phyloP scores from a whole-genome alignment of 345 rosid species.

The Dovyalis caffra region DNA sequence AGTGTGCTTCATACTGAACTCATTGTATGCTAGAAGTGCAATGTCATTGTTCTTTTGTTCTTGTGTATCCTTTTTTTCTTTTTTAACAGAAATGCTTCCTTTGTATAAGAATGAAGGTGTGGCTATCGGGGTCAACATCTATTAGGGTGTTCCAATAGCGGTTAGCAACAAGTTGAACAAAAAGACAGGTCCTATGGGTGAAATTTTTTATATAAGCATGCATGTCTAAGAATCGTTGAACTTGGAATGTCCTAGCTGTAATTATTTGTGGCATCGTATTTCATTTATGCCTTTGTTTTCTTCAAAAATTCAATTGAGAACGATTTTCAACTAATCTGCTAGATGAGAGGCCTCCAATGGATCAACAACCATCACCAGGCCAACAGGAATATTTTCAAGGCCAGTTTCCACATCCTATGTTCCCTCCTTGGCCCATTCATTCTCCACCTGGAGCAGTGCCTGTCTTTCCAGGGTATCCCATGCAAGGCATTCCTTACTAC shows the following conservation, averaged over 20 bases:
- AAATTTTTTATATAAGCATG: background rate
- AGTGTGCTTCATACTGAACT: background rate
- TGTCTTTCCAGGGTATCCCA: constrained; percentile 77
- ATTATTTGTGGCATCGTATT: background rate
- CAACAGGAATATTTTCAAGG: constrained; percentile 64
- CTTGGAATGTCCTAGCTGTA: constrained; percentile 11
- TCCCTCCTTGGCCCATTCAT: constrained; percentile 84
- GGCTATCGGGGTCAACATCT: background rate
- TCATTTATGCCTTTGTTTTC: constrained; percentile 10
- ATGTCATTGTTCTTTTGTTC: background rate
- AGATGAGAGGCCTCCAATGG: constrained; percentile 57
- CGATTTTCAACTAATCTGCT: constrained; percentile 12
- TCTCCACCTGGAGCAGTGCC: constrained; percentile 81
- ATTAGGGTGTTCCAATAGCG: background rate
- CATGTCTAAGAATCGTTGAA: background rate
- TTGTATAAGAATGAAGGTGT: background rate
- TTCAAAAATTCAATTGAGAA: constrained; percentile 10
- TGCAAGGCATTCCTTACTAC: constrained; percentile 83
- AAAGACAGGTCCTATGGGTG: background rate
- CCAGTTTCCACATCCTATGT: constrained; percentile 72
- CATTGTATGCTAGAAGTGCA: background rate
- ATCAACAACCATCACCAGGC: constrained; percentile 50
- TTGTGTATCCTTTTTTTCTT: background rate
- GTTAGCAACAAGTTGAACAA: background rate
- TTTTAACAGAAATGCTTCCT: background rate